A percentile compares a stretch with the other conserved stretches of the same genome.
Evolutionary conservation across 73 alveolate genomes (phyloP).

Genomic region (Paramecium tetraurelia): DNA sequence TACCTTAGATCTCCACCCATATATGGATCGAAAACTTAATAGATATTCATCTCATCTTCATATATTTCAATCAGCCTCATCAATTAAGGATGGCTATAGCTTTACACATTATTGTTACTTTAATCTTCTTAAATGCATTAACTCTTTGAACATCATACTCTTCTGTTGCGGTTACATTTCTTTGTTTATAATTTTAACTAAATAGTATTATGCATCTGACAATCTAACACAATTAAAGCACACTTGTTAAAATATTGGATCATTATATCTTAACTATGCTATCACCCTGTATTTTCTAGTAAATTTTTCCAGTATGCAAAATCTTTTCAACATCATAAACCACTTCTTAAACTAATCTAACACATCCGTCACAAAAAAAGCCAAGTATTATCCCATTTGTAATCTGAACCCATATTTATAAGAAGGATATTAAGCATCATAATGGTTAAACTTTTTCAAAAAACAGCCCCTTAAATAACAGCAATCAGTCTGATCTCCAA

Average conservation of each 20-base stretch:
- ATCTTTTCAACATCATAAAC: constrained; percentile 53
- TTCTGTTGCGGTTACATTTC: neutral
- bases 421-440: constrained; percentile 21
- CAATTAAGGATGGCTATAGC: constrained; percentile 6
- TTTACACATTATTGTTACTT: neutral
- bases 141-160: constrained; percentile 28
- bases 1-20: constrained; percentile 51
- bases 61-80: constrained; percentile 46
- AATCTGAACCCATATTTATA: constrained; percentile 44
- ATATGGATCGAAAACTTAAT: constrained; percentile 35
- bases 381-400: neutral
- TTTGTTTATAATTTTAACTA: constrained; percentile 27
- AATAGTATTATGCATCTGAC: constrained; percentile 31
- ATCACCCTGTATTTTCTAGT: constrained; percentile 49
- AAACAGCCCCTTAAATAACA: constrained; percentile 35
- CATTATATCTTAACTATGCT: constrained; percentile 27
- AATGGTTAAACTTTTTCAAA: constrained; percentile 12
- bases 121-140: constrained; percentile 28
- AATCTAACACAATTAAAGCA: constrained; percentile 32
- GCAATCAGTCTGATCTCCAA: neutral
- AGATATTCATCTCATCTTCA: constrained; percentile 30
- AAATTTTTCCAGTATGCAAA: constrained; percentile 52
- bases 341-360: constrained; percentile 53
- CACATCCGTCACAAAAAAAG: neutral
- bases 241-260: constrained; percentile 27